Conservation (phyloP, 2,329 filamentous ascomycete species). For the Chaetoscypha palmicola region DNA sequence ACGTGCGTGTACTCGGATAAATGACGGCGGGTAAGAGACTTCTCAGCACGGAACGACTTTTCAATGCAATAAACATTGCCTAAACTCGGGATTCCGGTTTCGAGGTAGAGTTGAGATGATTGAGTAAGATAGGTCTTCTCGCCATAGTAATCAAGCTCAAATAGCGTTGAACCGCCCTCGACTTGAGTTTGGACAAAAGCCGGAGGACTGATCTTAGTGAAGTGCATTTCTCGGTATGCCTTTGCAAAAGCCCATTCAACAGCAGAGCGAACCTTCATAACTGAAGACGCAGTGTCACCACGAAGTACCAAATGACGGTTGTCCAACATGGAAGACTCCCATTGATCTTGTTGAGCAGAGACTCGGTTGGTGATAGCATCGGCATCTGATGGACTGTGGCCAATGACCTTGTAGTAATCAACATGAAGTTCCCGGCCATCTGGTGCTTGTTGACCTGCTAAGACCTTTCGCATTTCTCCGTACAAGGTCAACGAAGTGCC, state of each 20-base stretch:
- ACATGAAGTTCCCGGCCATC: conserved; percentile 65
- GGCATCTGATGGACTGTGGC: conserved; percentile 63
- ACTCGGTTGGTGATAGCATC: conserved; percentile 70
- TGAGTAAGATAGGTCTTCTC: conserved; percentile 92
- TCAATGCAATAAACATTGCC: conserved; percentile 97
- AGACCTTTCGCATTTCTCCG: conserved; percentile 62
- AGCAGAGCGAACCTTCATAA: conserved; percentile 65
- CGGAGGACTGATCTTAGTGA: conserved; percentile 66
- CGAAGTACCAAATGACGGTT: conserved; percentile 65
- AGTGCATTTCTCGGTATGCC: conserved; percentile 54
- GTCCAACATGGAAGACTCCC: conserved; percentile 44
- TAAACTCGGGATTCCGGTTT: conserved; percentile 83
- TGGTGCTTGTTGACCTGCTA: conserved; percentile 58
- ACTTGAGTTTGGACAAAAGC: conserved; percentile 79
- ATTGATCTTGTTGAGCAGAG: conserved; percentile 57
- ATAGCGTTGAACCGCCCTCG: conserved; percentile 65
- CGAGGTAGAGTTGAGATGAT: conserved; percentile 94
- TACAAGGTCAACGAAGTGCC: conserved; percentile 63
- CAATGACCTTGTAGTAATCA: conserved; percentile 63
- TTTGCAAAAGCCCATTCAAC: conserved; percentile 62
- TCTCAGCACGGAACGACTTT: conserved; percentile 97
- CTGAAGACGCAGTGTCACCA: conserved; percentile 58
- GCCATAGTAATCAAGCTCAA: conserved; percentile 51
- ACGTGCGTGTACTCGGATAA: conserved; percentile 95
- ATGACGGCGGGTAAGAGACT: conserved; percentile 88